Conservation (phyloP, 2,329 filamentous ascomycete genomes). For the Purpureocillium lavendulum region DNA sequence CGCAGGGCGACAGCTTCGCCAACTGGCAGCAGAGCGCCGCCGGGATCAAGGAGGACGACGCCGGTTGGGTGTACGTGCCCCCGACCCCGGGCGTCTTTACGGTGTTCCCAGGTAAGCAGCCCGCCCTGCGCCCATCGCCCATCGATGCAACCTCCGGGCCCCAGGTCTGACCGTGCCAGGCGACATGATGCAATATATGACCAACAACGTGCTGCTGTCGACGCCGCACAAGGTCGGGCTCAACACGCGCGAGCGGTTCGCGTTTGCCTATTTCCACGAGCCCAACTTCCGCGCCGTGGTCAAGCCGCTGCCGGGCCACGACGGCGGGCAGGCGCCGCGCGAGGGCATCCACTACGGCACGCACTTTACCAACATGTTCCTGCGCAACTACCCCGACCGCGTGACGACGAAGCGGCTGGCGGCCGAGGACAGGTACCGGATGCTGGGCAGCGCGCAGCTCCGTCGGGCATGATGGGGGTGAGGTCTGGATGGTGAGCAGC, state of each 20-base stretch:
- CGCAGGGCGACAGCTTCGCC: constrained; percentile 28
- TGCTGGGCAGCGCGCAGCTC: too few species aligned
- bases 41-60: constrained; percentile 33
- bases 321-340: constrained; percentile 17
- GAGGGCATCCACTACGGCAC: constrained; percentile 42
- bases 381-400: constrained; percentile 39
- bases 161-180: constrained; percentile 16
- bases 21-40: constrained; percentile 38
- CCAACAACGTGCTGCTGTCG: constrained; percentile 33
- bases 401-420: constrained; percentile 30
- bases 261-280: constrained; percentile 44
- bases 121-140: background rate
- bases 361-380: constrained; percentile 43
- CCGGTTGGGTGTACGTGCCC: constrained; percentile 39
- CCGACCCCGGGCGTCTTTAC: constrained; percentile 35
- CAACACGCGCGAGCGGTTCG: constrained; percentile 36
- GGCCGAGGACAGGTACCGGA: constrained; percentile 17
- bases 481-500: too few species aligned
- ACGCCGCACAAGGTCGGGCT: constrained; percentile 43
- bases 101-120: constrained; percentile 34
- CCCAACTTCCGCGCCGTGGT: constrained; percentile 37
- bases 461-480: too few species aligned
- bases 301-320: constrained; percentile 31
- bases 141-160: background rate
- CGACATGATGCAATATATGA: constrained; percentile 45